phyloP scores from a whole-genome alignment of 2,329 filamentous ascomycete genomes.

The Exophiala viscosa region DNA sequence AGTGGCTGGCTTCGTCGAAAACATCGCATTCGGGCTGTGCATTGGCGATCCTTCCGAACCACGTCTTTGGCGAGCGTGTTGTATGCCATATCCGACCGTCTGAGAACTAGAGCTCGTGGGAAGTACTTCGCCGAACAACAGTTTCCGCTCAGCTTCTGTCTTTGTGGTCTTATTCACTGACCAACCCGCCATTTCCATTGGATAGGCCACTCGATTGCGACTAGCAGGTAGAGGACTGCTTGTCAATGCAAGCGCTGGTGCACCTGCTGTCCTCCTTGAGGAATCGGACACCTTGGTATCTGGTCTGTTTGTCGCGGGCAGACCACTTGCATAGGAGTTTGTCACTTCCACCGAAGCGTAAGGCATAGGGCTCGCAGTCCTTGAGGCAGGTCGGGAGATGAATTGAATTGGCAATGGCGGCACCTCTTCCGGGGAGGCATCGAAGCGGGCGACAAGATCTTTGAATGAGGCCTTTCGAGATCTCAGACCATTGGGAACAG shows the following conservation, averaged over 20 bases:
- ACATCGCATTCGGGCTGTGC: slow-evolving; percentile 48
- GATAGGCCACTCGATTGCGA: slow-evolving; percentile 3
- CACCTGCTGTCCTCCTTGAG: slow-evolving; percentile 2
- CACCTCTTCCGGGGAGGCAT: slow-evolving; percentile 50
- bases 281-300: slow-evolving; percentile 4
- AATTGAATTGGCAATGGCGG: slow-evolving; percentile 40
- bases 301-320: slow-evolving; percentile 6
- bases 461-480: slow-evolving; percentile 66
- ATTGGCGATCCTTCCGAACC: slow-evolving; percentile 67
- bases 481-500: slow-evolving; percentile 13
- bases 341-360: slow-evolving; percentile 10
- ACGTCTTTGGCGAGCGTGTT: slow-evolving; percentile 52
- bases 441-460: slow-evolving; percentile 75
- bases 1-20: slow-evolving; percentile 24
- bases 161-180: slow-evolving; percentile 8
- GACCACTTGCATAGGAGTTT: slow-evolving; percentile 5
- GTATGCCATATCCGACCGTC: slow-evolving; percentile 57
- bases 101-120: slow-evolving; percentile 45
- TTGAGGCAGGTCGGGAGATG: slow-evolving; percentile 34
- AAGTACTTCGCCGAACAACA: slow-evolving; percentile 72
- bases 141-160: slow-evolving; percentile 41
- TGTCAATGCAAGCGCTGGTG: slow-evolving; percentile 1
- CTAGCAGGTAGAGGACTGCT: neutral
- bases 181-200: slow-evolving; percentile 3
- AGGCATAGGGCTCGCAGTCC: slow-evolving; percentile 35